phyloP scores from a whole-genome alignment of 2,329 filamentous ascomycete species.

The Dactylonectria estremocensis region DNA sequence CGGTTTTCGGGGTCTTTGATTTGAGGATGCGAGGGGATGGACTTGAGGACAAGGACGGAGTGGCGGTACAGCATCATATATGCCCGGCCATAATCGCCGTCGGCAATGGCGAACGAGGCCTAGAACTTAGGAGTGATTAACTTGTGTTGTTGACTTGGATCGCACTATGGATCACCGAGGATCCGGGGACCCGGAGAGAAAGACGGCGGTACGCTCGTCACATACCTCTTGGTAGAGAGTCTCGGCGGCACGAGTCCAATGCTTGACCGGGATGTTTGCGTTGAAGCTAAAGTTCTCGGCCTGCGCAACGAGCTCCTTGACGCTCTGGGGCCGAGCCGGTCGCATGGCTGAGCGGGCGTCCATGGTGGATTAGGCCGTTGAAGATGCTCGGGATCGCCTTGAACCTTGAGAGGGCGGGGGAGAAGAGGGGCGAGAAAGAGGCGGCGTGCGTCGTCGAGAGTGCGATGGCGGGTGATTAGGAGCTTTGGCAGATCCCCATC shows the following conservation, averaged over 20 bases:
- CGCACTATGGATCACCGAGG: not conserved
- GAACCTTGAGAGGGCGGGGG: not conserved
- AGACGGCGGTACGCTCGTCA: not conserved
- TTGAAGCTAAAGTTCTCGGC: conserved; percentile 89
- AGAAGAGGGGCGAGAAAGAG: conserved; percentile 8
- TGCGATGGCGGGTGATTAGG: conserved; percentile 13
- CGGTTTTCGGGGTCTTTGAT: conserved; percentile 76
- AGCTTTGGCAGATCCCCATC: conserved; percentile 31
- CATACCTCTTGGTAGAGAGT: conserved; percentile 84
- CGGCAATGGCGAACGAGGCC: conserved; percentile 87
- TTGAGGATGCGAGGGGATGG: conserved; percentile 83
- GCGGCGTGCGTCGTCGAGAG: conserved; percentile 19
- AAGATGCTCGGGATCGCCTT: not conserved
- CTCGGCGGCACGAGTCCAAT: conserved; percentile 86
- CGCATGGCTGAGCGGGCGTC: conserved; percentile 50
- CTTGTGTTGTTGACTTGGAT: not conserved
- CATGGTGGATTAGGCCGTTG: conserved; percentile 38
- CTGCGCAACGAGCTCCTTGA: conserved; percentile 82
- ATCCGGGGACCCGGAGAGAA: too few species aligned
- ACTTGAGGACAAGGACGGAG: conserved; percentile 84
- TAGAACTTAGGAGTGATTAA: conserved; percentile 57
- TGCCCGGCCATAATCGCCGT: conserved; percentile 89
- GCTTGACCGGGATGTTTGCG: conserved; percentile 80
- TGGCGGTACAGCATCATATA: conserved; percentile 95
- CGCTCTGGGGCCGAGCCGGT: conserved; percentile 71